Conservation (phyloP, 1,284 basidiomycete species). For the Waitea zeae region DNA sequence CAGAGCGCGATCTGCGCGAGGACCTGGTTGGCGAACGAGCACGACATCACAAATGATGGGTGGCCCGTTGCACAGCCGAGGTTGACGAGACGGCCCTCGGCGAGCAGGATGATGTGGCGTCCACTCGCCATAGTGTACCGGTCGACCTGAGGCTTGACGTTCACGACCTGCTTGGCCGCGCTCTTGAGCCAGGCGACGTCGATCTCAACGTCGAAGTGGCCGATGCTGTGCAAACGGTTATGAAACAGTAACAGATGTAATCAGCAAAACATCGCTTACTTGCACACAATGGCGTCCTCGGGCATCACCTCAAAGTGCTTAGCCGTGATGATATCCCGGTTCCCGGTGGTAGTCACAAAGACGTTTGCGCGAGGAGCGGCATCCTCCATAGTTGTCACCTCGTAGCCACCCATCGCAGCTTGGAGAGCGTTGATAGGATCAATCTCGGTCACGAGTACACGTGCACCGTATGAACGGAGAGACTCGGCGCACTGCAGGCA, state of each 20-base stretch:
- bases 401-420: slow-evolving; percentile 98
- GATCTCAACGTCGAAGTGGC: slow-evolving; percentile 98
- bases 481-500: slow-evolving; percentile 81
- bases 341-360: slow-evolving; percentile 98
- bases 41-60: slow-evolving; percentile 98
- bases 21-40: slow-evolving; percentile 98
- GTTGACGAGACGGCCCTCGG: slow-evolving; percentile 98
- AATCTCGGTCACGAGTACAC: slow-evolving; percentile 94
- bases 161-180: slow-evolving; percentile 72
- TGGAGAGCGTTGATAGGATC: slow-evolving; percentile 99
- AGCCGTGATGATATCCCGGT: slow-evolving; percentile 93
- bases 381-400: slow-evolving; percentile 98
- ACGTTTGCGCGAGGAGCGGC: slow-evolving; percentile 80
- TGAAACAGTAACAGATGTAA: slow-evolving; percentile 5
- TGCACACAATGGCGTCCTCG: slow-evolving; percentile 98
- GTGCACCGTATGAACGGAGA: slow-evolving; percentile 89
- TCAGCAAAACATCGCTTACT: slow-evolving; percentile 31
- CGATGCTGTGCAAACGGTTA: slow-evolving; percentile 41
- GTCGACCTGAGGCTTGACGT: slow-evolving; percentile 99
- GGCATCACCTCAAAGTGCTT: slow-evolving; percentile 92
- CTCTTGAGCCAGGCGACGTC: slow-evolving; percentile 98
- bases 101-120: slow-evolving; percentile 93
- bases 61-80: slow-evolving; percentile 86
- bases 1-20: slow-evolving; percentile 98
- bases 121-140: slow-evolving; percentile 86